These are phyloP conservation scores for Naganishia sp. DNA, from an alignment of 1,284 basidiomycete species.

Conservation along the genomic window DNA sequence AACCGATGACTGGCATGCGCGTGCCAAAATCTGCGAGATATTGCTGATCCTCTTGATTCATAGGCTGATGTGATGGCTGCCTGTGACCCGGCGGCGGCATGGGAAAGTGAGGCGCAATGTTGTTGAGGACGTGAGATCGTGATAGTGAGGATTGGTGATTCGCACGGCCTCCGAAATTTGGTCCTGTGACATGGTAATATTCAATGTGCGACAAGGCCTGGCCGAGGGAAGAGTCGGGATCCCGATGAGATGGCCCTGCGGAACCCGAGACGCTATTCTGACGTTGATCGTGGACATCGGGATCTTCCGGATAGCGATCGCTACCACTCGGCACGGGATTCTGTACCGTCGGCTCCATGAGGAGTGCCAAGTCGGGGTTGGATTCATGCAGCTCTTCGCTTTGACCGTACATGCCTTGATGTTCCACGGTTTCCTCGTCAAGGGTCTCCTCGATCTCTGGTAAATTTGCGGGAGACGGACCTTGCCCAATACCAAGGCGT, in stretches of 20 bases:
- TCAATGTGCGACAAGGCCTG: slow-evolving; percentile 27
- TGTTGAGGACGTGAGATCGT: slow-evolving; percentile 6
- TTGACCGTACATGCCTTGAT: slow-evolving; percentile 10
- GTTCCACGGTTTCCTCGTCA: background rate
- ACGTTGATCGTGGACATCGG: background rate
- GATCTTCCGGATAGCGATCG: background rate
- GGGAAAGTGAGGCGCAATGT: slow-evolving; percentile 12
- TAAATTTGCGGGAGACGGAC: background rate
- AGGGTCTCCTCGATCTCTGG: background rate
- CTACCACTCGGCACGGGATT: background rate
- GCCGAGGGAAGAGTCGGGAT: slow-evolving; percentile 8
- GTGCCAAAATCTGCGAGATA: slow-evolving; percentile 17
- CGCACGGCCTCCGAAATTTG: slow-evolving; percentile 21
- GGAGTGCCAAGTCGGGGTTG: slow-evolving; percentile 22
- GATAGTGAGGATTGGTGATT: background rate
- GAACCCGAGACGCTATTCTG: background rate
- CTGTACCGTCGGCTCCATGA: slow-evolving; percentile 17
- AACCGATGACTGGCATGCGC: slow-evolving; percentile 10
- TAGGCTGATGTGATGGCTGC: slow-evolving; percentile 1
- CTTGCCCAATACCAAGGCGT: background rate
- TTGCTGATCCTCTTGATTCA: slow-evolving; percentile 9
- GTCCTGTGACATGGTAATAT: slow-evolving; percentile 31
- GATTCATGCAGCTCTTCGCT: slow-evolving; percentile 4
- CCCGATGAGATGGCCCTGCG: background rate
- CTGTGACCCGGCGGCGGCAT: slow-evolving; percentile 1